Conservation (phyloP, 2,329 filamentous ascomycete genomes). For the Davidsoniella virescens region DNA sequence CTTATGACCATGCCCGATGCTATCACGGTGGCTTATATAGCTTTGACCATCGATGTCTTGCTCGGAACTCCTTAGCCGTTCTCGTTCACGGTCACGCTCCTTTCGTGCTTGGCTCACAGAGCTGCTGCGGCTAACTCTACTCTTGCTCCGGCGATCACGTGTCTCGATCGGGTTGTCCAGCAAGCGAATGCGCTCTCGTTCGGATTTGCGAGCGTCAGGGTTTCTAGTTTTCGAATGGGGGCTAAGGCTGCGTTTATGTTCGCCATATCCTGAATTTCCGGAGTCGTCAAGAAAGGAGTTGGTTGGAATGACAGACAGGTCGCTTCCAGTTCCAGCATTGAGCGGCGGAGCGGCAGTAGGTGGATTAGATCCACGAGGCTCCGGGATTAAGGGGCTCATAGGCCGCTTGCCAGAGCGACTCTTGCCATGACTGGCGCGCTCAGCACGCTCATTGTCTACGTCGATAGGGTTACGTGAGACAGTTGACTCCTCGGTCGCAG, state of each 20-base stretch:
- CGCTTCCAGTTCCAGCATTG: constrained; percentile 52
- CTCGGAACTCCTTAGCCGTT: background rate
- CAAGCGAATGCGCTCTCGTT: constrained; percentile 11
- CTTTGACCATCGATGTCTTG: constrained; percentile 5
- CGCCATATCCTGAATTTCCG: constrained; percentile 23
- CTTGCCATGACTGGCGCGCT: background rate
- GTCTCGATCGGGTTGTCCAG: constrained; percentile 18
- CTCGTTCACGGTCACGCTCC: constrained; percentile 6
- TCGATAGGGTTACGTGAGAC: constrained; percentile 65
- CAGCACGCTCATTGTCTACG: constrained; percentile 58
- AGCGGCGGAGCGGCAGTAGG: constrained; percentile 36
- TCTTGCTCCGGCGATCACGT: constrained; percentile 27
- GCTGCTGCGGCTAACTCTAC: constrained; percentile 22
- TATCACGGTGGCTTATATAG: constrained; percentile 11
- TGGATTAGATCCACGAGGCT: constrained; percentile 16
- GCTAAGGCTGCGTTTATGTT: constrained; percentile 8
- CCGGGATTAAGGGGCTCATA: constrained; percentile 51
- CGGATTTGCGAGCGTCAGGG: constrained; percentile 27
- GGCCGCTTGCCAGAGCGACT: constrained; percentile 31
- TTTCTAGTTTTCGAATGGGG: constrained; percentile 17
- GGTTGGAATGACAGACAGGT: constrained; percentile 62
- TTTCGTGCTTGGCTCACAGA: constrained; percentile 19
- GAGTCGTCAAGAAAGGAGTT: constrained; percentile 47
- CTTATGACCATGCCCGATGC: background rate
- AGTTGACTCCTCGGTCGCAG: constrained; percentile 64